Base-by-base conservation (phyloP, 192 early-diverging fungal species). In the Lobulomyces angularis region DNA sequence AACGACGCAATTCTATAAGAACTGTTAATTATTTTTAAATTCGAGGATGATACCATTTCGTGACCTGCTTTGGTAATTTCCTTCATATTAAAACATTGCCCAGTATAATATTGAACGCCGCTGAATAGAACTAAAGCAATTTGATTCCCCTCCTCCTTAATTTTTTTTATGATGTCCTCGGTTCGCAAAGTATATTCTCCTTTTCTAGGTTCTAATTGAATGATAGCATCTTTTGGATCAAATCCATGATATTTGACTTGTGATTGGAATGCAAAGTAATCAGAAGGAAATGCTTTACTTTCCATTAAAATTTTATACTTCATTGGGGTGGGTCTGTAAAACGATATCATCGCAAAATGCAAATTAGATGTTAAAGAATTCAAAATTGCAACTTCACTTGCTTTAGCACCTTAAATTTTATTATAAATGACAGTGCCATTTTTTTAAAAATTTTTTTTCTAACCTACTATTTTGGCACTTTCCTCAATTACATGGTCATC, bases 51-150 rank as follows among this genome's bases (percentile, higher is more conserved):
- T 58, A 83, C 81, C 67, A 79, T 71, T 2, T 62, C 74, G 8
- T 87, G 81, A 14, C 71, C 90, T 12, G 80, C 84, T 31, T 67
- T 61, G 1, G 90, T 84, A 57, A 98, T 95, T 29, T 60, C 62
- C 37, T 71, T 67, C 23, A 98, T 82, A 20, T 91, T 81, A 65
- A 93, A 94, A 26, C 53, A 62, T 50, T 75, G 72, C 2, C 90
- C 94, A 8, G 90, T 90, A 60, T 95, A 95, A 56, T 88, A 98
- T 55, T 98, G 90, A 23, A 98, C 63, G 11, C 88, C 90, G 33
- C 77, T 77, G 37, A 94, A 79, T 53, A 90, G 61, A 2, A 98
- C 83, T 9, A 95, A 65, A 11, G 94, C 87, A 46, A 88, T 86
- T 9, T 55, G 48, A 37, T 78, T 65, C 9, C 89, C 86, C 35